phyloP scores from a whole-genome alignment of 495 filamentous ascomycete genomes.

The Tetracladium setigerum region DNA sequence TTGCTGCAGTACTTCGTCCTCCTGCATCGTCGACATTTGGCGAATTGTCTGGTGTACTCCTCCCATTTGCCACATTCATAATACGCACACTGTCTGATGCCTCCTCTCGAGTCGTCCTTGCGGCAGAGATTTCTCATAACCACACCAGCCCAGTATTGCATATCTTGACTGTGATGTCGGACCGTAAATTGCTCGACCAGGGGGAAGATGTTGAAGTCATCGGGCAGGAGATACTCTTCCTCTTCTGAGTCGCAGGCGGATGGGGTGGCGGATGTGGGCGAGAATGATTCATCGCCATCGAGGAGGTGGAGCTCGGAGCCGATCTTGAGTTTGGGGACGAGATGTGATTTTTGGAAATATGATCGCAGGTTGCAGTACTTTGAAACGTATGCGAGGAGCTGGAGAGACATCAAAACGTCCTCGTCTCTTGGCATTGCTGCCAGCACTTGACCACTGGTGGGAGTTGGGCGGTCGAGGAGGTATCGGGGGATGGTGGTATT shows the following conservation, averaged over 20 bases:
- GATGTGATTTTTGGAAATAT: slow-evolving; percentile 91
- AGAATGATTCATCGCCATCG: slow-evolving; percentile 51
- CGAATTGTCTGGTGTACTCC: slow-evolving; percentile 89
- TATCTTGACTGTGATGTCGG: slow-evolving; percentile 85
- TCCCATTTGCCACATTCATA: slow-evolving; percentile 99
- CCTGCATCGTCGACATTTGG: slow-evolving; percentile 92
- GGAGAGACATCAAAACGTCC: slow-evolving; percentile 96
- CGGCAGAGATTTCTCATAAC: slow-evolving; percentile 98
- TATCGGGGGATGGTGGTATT: slow-evolving; percentile 62
- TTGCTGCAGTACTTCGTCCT: slow-evolving; percentile 99
- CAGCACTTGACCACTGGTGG: slow-evolving; percentile 58
- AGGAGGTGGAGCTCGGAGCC: slow-evolving; percentile 73
- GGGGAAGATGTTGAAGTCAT: slow-evolving; percentile 97
- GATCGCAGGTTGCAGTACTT: slow-evolving; percentile 95
- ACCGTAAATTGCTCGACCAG: slow-evolving; percentile 98
- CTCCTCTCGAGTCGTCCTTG: slow-evolving; percentile 89
- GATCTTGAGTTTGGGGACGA: slow-evolving; percentile 88
- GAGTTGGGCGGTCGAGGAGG: slow-evolving; percentile 56
- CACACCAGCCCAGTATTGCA: slow-evolving; percentile 99
- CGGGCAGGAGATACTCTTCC: slow-evolving; percentile 85
- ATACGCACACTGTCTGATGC: slow-evolving; percentile 93
- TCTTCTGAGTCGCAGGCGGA: slow-evolving; percentile 37
- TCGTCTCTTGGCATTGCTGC: slow-evolving; percentile 92
- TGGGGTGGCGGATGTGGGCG: slow-evolving; percentile 14
- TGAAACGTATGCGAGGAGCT: slow-evolving; percentile 93